phyloP scores from a whole-genome alignment of 2,329 filamentous ascomycete species.

The Ascochyta pisi region DNA sequence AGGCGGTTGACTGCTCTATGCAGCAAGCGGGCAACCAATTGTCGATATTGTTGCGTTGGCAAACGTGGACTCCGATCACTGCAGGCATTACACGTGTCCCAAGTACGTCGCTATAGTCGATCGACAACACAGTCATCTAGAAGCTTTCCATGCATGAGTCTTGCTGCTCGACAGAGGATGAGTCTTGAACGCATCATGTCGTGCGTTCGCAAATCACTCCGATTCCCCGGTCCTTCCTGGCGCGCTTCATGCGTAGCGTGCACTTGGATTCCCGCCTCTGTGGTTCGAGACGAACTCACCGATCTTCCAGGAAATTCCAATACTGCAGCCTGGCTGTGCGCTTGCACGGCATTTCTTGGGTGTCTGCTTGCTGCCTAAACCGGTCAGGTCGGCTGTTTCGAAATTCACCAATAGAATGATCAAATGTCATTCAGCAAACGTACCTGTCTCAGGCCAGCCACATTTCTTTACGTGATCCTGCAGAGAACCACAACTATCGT shows the following conservation, averaged over 20 bases:
- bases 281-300: not conserved
- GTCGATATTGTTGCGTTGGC: not conserved
- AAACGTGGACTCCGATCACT: not conserved
- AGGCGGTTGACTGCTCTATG: not conserved
- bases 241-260: too few relatives aligned
- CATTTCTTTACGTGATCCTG: not conserved
- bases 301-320: not conserved
- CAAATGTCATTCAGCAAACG: not conserved
- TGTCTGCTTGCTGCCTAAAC: not conserved
- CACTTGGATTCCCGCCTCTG: too few relatives aligned
- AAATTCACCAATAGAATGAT: not conserved
- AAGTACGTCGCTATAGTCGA: not conserved
- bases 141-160: not conserved
- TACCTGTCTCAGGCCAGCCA: not conserved
- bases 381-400: not conserved
- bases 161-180: not conserved
- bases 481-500: not conserved
- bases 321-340: not conserved
- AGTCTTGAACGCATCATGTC: not conserved
- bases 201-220: not conserved
- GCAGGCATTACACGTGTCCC: not conserved
- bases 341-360: not conserved
- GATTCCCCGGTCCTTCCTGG: not conserved
- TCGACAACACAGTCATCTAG: not conserved
- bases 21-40: too few relatives aligned